A percentile compares a stretch with the other conserved stretches of the same genome.
phyloP scores from a whole-genome alignment of 2,329 filamentous ascomycete genomes.

The Ascochyta lentis region DNA sequence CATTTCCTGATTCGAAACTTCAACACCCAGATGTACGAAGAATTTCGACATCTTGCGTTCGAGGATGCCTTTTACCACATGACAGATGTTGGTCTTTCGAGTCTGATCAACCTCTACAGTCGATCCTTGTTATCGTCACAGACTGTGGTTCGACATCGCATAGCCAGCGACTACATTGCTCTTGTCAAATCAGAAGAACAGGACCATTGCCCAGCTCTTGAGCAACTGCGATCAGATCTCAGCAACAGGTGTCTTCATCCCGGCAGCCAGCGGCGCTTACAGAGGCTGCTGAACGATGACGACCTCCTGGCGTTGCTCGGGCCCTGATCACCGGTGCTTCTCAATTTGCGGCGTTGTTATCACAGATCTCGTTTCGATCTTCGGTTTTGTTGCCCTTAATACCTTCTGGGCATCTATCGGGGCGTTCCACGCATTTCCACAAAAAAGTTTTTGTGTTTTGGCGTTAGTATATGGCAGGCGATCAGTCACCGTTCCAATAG shows the following conservation, averaged over 20 bases:
- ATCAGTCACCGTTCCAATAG: slow-evolving; percentile 30
- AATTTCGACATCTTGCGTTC: slow-evolving; percentile 72
- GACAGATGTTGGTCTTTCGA: slow-evolving; percentile 64
- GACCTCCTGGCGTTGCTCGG: slow-evolving; percentile 62
- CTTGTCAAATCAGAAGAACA: slow-evolving; percentile 59
- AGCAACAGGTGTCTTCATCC: slow-evolving; percentile 61
- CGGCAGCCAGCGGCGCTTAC: slow-evolving; percentile 64
- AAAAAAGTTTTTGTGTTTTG: slow-evolving; percentile 43
- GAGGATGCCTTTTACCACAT: slow-evolving; percentile 65
- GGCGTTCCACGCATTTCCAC: slow-evolving; percentile 32
- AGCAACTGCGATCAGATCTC: slow-evolving; percentile 60
- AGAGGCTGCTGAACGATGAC: slow-evolving; percentile 58
- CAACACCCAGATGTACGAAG: slow-evolving; percentile 76
- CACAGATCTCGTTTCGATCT: slow-evolving; percentile 9
- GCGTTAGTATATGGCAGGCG: slow-evolving; percentile 40
- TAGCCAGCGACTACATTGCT: slow-evolving; percentile 63
- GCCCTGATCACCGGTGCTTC: slow-evolving; percentile 26
- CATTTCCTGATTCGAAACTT: slow-evolving; percentile 76
- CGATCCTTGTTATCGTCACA: slow-evolving; percentile 59
- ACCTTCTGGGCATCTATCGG: slow-evolving; percentile 20
- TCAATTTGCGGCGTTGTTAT: slow-evolving; percentile 16
- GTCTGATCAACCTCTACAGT: slow-evolving; percentile 71
- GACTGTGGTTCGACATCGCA: slow-evolving; percentile 58
- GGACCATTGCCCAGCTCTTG: slow-evolving; percentile 55
- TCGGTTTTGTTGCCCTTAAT: slow-evolving; percentile 33